phyloP scores from a whole-genome alignment of 139 green algal species.

The Chlorella sp. region DNA sequence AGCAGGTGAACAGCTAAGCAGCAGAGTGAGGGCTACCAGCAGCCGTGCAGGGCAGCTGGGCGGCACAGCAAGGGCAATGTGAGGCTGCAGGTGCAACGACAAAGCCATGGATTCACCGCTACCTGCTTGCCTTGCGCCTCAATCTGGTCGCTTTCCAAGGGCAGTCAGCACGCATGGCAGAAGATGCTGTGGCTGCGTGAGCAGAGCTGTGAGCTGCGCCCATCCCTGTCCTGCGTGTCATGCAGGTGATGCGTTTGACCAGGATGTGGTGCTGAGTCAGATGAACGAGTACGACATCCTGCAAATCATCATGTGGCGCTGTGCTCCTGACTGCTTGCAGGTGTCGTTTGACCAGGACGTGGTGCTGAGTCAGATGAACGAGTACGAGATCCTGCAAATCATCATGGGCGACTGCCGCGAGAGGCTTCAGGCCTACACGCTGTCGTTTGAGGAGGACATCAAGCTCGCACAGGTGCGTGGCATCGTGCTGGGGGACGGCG shows the following conservation, averaged over 20 bases:
- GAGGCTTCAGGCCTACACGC: slow-evolving; percentile 54
- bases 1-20: not conserved
- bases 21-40: not conserved
- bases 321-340: slow-evolving; percentile 32
- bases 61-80: no score
- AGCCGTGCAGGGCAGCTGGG: no score
- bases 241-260: no score
- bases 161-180: no score
- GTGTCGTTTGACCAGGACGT: slow-evolving; percentile 88
- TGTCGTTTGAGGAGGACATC: slow-evolving; percentile 69
- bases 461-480: slow-evolving; percentile 59
- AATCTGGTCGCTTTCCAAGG: no score
- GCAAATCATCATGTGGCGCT: slow-evolving; percentile 88
- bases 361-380: slow-evolving; percentile 79
- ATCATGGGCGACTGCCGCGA: slow-evolving; percentile 86
- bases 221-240: no score
- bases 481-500: slow-evolving; percentile 33
- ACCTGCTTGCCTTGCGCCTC: no score
- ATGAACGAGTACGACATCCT: slow-evolving; percentile 98
- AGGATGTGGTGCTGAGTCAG: slow-evolving; percentile 71
- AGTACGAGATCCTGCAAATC: slow-evolving; percentile 96
- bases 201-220: no score
- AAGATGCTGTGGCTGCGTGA: no score
- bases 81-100: no score
- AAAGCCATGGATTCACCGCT: no score